Conservation (phyloP, 768 basidiomycete genomes). For the Trametes cubensis region DNA sequence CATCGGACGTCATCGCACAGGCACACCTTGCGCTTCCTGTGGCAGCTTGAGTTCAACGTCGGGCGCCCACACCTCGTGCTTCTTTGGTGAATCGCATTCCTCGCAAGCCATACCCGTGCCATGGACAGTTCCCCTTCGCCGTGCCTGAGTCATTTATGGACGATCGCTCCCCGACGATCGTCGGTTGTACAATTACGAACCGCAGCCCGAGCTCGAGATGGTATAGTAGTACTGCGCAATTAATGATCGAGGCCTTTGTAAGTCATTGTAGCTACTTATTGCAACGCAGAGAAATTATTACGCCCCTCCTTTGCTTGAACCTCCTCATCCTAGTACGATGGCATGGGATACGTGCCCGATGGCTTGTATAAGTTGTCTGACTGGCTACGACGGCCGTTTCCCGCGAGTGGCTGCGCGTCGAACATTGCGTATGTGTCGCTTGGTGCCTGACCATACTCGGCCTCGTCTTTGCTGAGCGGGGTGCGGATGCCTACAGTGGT, state of each 20-base stretch:
- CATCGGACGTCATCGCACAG: constrained; percentile 24
- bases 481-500: constrained; percentile 8
- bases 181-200: too few relatives aligned
- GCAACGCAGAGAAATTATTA: background rate
- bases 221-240: too few relatives aligned
- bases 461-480: constrained; percentile 4
- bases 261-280: too few relatives aligned
- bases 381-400: background rate
- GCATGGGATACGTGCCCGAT: too few relatives aligned
- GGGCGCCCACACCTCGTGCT: background rate
- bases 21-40: constrained; percentile 12
- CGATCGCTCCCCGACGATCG: too few relatives aligned
- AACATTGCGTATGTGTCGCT: background rate
- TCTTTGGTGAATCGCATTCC: too few relatives aligned
- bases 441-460: background rate
- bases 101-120: background rate
- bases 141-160: too few relatives aligned
- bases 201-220: too few relatives aligned
- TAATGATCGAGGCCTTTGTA: too few relatives aligned
- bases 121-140: too few relatives aligned
- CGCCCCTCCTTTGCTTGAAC: background rate
- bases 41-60: background rate
- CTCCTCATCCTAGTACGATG: background rate
- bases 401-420: background rate
- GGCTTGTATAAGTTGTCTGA: background rate